Conservation (phyloP, 2,329 filamentous ascomycete species). For the Seiridium cupressi region DNA sequence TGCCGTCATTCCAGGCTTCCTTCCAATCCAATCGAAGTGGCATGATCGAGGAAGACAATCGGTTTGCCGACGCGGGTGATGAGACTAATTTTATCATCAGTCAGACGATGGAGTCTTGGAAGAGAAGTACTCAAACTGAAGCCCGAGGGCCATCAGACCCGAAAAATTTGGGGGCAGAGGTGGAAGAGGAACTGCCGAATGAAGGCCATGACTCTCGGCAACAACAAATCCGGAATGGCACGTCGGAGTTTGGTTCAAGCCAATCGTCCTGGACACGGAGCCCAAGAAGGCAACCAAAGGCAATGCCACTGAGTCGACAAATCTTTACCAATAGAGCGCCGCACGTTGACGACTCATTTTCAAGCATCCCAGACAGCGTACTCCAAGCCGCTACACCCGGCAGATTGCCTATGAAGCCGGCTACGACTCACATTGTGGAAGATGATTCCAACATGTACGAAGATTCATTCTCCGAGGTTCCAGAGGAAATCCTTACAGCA, state of each 20-base stretch:
- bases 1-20: conserved; percentile 41
- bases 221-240: not conserved
- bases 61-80: conserved; percentile 48
- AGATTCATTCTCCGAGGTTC: conserved; percentile 58
- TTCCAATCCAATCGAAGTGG: conserved; percentile 40
- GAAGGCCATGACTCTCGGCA: not conserved
- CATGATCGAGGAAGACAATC: conserved; percentile 23
- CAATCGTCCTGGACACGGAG: conserved; percentile 26
- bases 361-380: conserved; percentile 31
- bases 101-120: conserved; percentile 50
- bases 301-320: conserved; percentile 30
- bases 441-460: conserved; percentile 41
- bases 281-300: conserved; percentile 29
- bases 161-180: conserved; percentile 10
- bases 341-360: conserved; percentile 31
- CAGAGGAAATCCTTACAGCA: conserved; percentile 46
- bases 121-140: conserved; percentile 31
- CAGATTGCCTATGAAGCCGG: conserved; percentile 19
- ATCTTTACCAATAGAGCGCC: conserved; percentile 29
- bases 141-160: not conserved
- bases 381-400: conserved; percentile 29
- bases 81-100: conserved; percentile 57
- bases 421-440: conserved; percentile 14
- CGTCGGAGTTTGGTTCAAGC: conserved; percentile 10
- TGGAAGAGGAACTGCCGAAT: conserved; percentile 9